A percentile compares a stretch with the other conserved stretches of the same genome.
Conservation (phyloP, 352 stramenopile genomes). For the Globisporangium canariense region DNA sequence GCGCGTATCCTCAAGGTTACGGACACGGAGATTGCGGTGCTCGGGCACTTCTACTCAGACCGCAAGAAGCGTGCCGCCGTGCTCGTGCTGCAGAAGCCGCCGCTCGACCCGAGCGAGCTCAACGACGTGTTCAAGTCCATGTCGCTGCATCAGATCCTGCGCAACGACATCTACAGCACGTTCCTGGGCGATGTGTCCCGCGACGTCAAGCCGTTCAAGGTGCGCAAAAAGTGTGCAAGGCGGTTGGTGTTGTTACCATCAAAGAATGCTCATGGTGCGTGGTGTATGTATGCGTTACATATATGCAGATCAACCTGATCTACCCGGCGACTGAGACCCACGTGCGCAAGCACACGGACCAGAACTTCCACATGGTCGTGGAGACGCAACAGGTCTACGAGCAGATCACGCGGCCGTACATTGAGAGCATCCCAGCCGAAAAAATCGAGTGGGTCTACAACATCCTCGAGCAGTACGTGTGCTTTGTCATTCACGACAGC, state of each 20-base stretch:
- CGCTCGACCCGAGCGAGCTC: constrained; percentile 49
- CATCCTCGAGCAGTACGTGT: constrained; percentile 78
- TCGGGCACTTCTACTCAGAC: constrained; percentile 70
- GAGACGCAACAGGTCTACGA: constrained; percentile 81
- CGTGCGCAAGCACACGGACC: constrained; percentile 81
- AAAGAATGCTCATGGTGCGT: neutral
- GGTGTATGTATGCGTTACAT: neutral
- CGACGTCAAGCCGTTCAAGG: constrained; percentile 71
- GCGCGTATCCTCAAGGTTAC: constrained; percentile 63
- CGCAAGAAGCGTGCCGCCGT: constrained; percentile 56
- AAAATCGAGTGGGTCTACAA: constrained; percentile 90
- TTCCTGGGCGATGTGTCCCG: constrained; percentile 67
- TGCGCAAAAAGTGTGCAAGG: constrained; percentile 10
- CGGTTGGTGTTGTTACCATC: too few relatives aligned
- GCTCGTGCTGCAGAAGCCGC: constrained; percentile 62
- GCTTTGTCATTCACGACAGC: neutral
- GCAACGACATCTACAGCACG: constrained; percentile 85
- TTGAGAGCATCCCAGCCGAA: constrained; percentile 64
- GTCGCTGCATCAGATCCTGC: constrained; percentile 65
- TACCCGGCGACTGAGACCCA: constrained; percentile 76
- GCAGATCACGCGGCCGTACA: constrained; percentile 67
- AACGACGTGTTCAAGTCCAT: constrained; percentile 40
- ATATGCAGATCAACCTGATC: constrained; percentile 70
- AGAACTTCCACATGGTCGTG: constrained; percentile 80
- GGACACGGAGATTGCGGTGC: constrained; percentile 61